A percentile compares a stretch with the other conserved stretches of the same genome.
These are phyloP conservation scores for Coemansia erecta DNA, from an alignment of 192 early-diverging fungal species.

Conservation along the genomic window DNA sequence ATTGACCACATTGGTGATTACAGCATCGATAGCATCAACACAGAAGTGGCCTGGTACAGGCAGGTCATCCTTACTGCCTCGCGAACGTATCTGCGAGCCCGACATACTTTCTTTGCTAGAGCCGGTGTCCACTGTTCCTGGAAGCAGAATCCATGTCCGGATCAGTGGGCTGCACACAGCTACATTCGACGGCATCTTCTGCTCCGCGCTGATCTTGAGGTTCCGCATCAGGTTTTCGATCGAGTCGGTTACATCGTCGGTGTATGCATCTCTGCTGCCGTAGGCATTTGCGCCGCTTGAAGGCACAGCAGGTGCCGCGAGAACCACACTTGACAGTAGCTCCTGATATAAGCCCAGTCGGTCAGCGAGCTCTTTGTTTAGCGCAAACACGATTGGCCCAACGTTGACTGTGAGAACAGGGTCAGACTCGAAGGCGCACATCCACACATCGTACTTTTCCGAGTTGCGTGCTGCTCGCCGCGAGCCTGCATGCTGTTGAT, in stretches of 20 bases:
- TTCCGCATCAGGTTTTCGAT: slow-evolving; percentile 48
- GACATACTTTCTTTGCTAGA: background rate
- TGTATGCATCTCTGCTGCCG: background rate
- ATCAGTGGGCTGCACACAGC: slow-evolving; percentile 51
- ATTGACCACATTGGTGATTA: slow-evolving; percentile 53
- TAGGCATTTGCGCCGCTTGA: background rate
- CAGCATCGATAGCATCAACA: slow-evolving; percentile 47
- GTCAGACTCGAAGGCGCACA: slow-evolving; percentile 21
- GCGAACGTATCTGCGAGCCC: slow-evolving; percentile 13
- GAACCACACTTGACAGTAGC: background rate
- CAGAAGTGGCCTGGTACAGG: slow-evolving; percentile 44
- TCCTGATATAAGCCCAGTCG: slow-evolving; percentile 32
- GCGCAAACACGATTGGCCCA: slow-evolving; percentile 29
- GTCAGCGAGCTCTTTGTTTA: slow-evolving; percentile 45
- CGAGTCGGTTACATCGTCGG: slow-evolving; percentile 25
- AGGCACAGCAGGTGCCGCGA: too few species aligned
- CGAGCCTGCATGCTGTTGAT: background rate
- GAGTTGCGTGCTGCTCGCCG: background rate
- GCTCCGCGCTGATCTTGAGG: slow-evolving; percentile 24
- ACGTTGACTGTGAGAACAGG: slow-evolving; percentile 33
- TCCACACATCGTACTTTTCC: slow-evolving; percentile 44
- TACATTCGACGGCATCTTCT: slow-evolving; percentile 35
- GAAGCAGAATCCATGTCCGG: slow-evolving; percentile 46
- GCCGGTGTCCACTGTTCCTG: slow-evolving; percentile 12
- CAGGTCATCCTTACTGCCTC: slow-evolving; percentile 9